Base-by-base conservation (phyloP, 805 yeast genomes). In the Candida manassasensis region DNA sequence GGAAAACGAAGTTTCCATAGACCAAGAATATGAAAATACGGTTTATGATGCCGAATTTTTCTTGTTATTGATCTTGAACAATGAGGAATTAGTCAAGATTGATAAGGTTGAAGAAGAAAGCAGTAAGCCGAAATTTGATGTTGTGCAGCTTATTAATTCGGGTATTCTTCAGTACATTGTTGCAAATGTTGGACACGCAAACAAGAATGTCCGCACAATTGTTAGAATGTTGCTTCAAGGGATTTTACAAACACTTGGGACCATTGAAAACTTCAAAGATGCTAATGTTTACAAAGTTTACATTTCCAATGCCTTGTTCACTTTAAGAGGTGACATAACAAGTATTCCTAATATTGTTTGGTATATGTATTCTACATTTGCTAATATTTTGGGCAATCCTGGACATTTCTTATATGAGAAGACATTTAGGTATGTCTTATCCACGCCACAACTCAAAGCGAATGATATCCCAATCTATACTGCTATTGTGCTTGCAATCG, bases 1-100 rank as follows among this genome's bases (percentile, higher is more conserved):
- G 37, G 15, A 33, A 4, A 49, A 45, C 21, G 39, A 44, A 6
- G 43, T 40, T 21, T 35, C 35, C 13, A 38, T 47, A 4, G 42
- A 47, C 11, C 49, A 55, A 22, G 36, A 44, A 2, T 61, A 61
- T 29, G 42, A 44, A 6, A 41, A 55, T 1, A 52, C 64, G 0
- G 43, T 61, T 5, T 84, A 88, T 54, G 90, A 86, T 50, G 71
- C 79, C n/a, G 79, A 81, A 49, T 85, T 88, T 48, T 47, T 88
- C 24, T 53, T 85, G 41, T 61, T 82, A 36, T 50, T 80, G 40
- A 57, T 81, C 4, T 52, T 82, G 24, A 81, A 79, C 52, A 83
- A 79, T 45, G 79, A 76, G 4, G 89, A 83, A 41, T 60, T 84
- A 21, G 69, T 83, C 27, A 56, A 51, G 18, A 37, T 59, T 10